phyloP scores from a whole-genome alignment of 345 rosid genomes.

The Pseudoturritis turrita region DNA sequence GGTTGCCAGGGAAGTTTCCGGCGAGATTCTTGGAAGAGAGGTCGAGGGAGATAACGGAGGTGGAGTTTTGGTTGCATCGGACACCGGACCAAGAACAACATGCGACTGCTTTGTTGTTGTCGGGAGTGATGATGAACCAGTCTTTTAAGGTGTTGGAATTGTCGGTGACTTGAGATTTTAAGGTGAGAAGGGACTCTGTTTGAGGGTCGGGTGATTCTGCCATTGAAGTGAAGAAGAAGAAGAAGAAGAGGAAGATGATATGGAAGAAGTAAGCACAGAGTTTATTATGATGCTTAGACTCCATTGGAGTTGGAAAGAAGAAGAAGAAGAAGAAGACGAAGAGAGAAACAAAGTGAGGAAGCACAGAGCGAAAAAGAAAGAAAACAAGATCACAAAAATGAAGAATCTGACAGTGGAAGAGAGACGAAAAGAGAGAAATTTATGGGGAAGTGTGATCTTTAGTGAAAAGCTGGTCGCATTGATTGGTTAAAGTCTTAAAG shows the following conservation, averaged over 20 bases:
- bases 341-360: constrained; percentile 1
- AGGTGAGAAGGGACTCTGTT: constrained; percentile 58
- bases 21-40: constrained; percentile 62
- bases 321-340: not conserved
- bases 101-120: constrained; percentile 26
- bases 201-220: constrained; percentile 45
- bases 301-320: constrained; percentile 5
- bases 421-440: constrained; percentile 10
- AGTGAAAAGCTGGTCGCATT: constrained; percentile 28
- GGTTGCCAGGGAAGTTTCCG: constrained; percentile 51
- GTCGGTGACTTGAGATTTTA: constrained; percentile 67
- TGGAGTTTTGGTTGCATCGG: constrained; percentile 56
- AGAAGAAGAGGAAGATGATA: not conserved
- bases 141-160: constrained; percentile 43
- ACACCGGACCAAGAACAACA: constrained; percentile 96
- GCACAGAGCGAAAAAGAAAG: not conserved
- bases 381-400: not conserved
- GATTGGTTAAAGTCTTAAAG: constrained; percentile 18
- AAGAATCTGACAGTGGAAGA: constrained; percentile 24
- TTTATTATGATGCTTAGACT: not conserved
- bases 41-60: constrained; percentile 51
- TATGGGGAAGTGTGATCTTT: constrained; percentile 27
- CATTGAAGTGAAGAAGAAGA: constrained; percentile 26
- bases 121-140: constrained; percentile 55
- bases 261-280: constrained; percentile 5